Conservation (phyloP, 1,284 basidiomycete genomes). For the Ustilago trichophora region DNA sequence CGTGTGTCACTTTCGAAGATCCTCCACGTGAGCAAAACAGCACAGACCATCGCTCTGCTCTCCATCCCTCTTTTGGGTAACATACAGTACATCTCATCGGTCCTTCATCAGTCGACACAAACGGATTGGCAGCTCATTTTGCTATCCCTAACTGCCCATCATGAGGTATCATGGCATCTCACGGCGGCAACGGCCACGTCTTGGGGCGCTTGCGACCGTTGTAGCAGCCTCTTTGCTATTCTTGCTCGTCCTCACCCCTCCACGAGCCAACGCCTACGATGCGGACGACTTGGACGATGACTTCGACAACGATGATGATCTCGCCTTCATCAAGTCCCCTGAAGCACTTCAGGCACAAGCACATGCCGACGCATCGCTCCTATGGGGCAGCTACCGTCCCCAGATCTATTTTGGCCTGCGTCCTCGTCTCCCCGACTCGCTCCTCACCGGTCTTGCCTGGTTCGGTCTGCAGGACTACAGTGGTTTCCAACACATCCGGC, state of each 20-base stretch:
- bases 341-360: conserved; percentile 20
- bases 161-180: conserved; percentile 2
- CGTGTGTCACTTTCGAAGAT: too few species aligned
- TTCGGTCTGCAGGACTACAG: conserved; percentile 37
- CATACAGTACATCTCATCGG: too few species aligned
- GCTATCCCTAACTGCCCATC: background rate
- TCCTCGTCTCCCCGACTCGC: conserved; percentile 81
- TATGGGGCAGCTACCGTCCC: conserved; percentile 90
- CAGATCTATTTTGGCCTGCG: conserved; percentile 91
- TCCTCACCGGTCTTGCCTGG: conserved; percentile 92
- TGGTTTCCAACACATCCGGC: conserved; percentile 72
- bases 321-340: conserved; percentile 4
- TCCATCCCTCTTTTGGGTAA: too few species aligned
- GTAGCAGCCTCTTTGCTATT: conserved; percentile 10
- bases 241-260: conserved; percentile 8
- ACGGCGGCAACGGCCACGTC: conserved; percentile 2
- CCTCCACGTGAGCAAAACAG: too few species aligned
- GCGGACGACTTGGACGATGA: conserved; percentile 9
- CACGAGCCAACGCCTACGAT: conserved; percentile 6
- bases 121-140: background rate
- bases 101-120: too few species aligned
- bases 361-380: conserved; percentile 69
- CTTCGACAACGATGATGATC: conserved; percentile 7
- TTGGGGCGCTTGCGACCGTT: conserved; percentile 2
- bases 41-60: too few species aligned